phyloP scores from a whole-genome alignment of 768 basidiomycete species.

The Mycena filopes region DNA sequence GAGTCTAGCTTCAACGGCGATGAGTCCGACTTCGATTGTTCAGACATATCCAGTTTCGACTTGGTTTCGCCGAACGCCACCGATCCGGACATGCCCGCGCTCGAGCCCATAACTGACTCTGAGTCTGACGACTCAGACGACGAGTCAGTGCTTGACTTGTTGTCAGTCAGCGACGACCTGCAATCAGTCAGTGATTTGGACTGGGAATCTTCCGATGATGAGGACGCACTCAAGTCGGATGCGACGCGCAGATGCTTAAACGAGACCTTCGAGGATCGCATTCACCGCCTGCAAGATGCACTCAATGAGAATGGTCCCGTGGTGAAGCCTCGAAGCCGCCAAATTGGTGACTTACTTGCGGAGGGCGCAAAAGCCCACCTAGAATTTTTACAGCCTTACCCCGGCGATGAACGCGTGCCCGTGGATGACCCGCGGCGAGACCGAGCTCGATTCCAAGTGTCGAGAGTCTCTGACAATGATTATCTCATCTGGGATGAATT shows the following conservation, averaged over 20 bases:
- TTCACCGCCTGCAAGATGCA: too few relatives aligned
- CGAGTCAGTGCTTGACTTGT: neutral
- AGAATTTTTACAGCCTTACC: constrained; percentile 1
- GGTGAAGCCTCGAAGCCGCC: neutral
- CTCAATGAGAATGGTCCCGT: too few relatives aligned
- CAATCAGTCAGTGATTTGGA: neutral
- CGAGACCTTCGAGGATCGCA: neutral
- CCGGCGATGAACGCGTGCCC: neutral
- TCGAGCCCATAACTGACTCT: neutral
- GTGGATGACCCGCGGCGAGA: neutral
- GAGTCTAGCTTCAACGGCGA: too few relatives aligned
- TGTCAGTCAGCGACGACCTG: too few relatives aligned
- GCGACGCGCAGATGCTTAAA: neutral
- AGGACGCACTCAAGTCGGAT: neutral
- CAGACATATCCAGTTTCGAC: too few relatives aligned
- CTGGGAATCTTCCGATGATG: neutral
- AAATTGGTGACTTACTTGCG: neutral
- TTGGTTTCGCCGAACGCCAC: neutral
- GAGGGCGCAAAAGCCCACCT: neutral
- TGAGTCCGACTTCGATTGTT: too few relatives aligned
- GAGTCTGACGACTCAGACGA: neutral
- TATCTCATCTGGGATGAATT: neutral
- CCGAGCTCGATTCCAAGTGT: neutral
- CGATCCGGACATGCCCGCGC: too few relatives aligned
- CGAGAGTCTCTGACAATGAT: neutral